Conservation (phyloP, 2,329 filamentous ascomycete species). For the Cladophialophora psammophila region DNA sequence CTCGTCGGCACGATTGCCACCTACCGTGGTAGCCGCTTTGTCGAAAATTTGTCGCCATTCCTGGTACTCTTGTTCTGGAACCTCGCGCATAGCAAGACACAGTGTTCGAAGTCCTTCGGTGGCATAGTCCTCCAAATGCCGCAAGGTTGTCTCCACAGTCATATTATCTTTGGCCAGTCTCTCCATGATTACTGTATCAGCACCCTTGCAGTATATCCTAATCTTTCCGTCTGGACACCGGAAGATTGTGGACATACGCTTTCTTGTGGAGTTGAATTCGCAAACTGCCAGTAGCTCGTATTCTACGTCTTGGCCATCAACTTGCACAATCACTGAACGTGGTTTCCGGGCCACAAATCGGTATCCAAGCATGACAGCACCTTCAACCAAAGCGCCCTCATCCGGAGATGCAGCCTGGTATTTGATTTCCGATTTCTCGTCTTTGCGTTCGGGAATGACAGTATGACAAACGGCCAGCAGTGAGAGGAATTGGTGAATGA, state of each 20-base stretch:
- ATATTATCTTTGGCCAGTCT: constrained; percentile 83
- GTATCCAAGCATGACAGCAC: constrained; percentile 84
- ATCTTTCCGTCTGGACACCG: constrained; percentile 96
- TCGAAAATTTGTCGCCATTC: constrained; percentile 90
- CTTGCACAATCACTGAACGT: constrained; percentile 81
- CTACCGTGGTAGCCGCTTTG: constrained; percentile 84
- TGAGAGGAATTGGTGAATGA: constrained; percentile 83
- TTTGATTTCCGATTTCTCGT: constrained; percentile 85
- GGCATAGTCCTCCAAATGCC: constrained; percentile 98
- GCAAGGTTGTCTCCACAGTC: constrained; percentile 85
- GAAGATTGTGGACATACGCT: constrained; percentile 98
- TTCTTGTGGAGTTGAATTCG: constrained; percentile 97
- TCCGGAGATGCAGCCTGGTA: constrained; percentile 98
- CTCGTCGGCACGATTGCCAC: constrained; percentile 91
- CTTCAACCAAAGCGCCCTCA: constrained; percentile 94
- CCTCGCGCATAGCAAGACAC: constrained; percentile 91
- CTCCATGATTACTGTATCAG: constrained; percentile 96
- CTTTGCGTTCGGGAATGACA: constrained; percentile 88
- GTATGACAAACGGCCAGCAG: constrained; percentile 93
- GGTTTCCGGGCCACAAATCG: constrained; percentile 91
- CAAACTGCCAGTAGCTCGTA: constrained; percentile 96
- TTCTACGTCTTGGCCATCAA: constrained; percentile 74
- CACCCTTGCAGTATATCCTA: constrained; percentile 92
- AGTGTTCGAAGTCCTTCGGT: constrained; percentile 94
- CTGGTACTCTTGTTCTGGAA: constrained; percentile 85